A percentile compares a stretch with the other conserved stretches of the same genome.
phyloP scores from a whole-genome alignment of 805 yeast genomes.

The Wickerhamiella australiensis region DNA sequence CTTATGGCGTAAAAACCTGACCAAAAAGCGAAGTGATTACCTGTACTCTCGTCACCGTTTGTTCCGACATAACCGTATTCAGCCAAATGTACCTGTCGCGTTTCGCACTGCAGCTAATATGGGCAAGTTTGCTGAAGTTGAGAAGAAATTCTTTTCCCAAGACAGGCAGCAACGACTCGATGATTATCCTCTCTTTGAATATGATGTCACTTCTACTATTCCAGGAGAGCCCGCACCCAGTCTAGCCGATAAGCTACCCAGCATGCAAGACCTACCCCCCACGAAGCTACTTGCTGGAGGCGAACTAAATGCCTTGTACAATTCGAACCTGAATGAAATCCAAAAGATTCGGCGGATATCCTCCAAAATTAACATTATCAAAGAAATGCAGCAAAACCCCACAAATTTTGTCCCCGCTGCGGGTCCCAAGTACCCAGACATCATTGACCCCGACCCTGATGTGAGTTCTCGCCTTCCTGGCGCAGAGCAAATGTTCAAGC shows the following conservation, averaged over 20 bases:
- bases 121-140: conserved; percentile 38
- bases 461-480: conserved; percentile 63
- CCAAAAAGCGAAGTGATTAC: conserved; percentile 64
- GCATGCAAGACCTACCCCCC: conserved; percentile 34
- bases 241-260: conserved; percentile 20
- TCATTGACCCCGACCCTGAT: conserved; percentile 66
- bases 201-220: conserved; percentile 68
- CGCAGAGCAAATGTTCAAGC: conserved; percentile 49
- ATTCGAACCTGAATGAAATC: conserved; percentile 60
- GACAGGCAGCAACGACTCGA: conserved; percentile 24
- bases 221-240: conserved; percentile 42
- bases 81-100: conserved; percentile 57
- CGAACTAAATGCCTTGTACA: conserved; percentile 51
- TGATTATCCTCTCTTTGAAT: conserved; percentile 43
- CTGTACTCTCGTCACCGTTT: conserved; percentile 55
- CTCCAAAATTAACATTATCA: conserved; percentile 72
- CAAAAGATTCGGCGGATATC: conserved; percentile 83
- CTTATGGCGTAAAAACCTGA: conserved; percentile 74
- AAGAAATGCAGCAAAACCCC: conserved; percentile 71
- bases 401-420: conserved; percentile 5
- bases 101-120: conserved; percentile 54
- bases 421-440: conserved; percentile 22
- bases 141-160: conserved; percentile 11
- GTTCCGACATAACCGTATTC: conserved; percentile 48
- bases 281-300: conserved; percentile 25